These are phyloP conservation scores for Firmiana major DNA, from an alignment of 345 rosid species.

Conservation along the genomic window DNA sequence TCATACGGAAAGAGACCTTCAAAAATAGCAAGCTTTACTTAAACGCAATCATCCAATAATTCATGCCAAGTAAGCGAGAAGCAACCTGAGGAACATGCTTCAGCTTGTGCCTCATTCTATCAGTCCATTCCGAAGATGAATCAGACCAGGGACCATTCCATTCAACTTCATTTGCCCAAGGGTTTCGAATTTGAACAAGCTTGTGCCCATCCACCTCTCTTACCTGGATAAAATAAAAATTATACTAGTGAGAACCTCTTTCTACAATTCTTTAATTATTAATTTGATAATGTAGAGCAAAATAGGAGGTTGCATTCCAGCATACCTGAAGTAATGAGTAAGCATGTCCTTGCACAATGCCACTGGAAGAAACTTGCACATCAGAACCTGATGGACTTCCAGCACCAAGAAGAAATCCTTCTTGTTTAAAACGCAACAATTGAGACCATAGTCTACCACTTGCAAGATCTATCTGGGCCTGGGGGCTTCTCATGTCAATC, in stretches of 20 bases:
- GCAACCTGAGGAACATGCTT: slow-evolving; percentile 85
- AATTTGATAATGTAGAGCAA: neutral
- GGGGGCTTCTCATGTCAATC: slow-evolving; percentile 98
- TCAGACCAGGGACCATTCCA: slow-evolving; percentile 99
- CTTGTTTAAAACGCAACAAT: slow-evolving; percentile 90
- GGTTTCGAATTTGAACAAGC: slow-evolving; percentile 96
- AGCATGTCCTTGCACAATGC: slow-evolving; percentile 99
- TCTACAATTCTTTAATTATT: neutral
- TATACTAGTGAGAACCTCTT: neutral
- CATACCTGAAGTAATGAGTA: slow-evolving; percentile 91
- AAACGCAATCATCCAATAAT: slow-evolving; percentile 8
- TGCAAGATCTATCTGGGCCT: slow-evolving; percentile 99
- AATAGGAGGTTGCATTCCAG: slow-evolving; percentile 12
- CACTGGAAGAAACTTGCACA: slow-evolving; percentile 96
- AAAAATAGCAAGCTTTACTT: neutral
- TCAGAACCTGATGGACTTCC: slow-evolving; percentile 99
- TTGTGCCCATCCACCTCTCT: slow-evolving; percentile 98
- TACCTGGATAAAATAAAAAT: slow-evolving; percentile 44
- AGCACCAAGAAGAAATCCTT: slow-evolving; percentile 98
- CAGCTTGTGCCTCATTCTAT: slow-evolving; percentile 95
- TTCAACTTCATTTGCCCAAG: slow-evolving; percentile 99
- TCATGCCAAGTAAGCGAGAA: neutral
- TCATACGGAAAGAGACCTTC: neutral
- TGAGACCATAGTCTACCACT: slow-evolving; percentile 99
- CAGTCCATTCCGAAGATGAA: slow-evolving; percentile 93